Evolutionary conservation across 192 early-diverging fungal genomes (phyloP).

Genomic region (Jimgerdemannia flammicorona): DNA sequence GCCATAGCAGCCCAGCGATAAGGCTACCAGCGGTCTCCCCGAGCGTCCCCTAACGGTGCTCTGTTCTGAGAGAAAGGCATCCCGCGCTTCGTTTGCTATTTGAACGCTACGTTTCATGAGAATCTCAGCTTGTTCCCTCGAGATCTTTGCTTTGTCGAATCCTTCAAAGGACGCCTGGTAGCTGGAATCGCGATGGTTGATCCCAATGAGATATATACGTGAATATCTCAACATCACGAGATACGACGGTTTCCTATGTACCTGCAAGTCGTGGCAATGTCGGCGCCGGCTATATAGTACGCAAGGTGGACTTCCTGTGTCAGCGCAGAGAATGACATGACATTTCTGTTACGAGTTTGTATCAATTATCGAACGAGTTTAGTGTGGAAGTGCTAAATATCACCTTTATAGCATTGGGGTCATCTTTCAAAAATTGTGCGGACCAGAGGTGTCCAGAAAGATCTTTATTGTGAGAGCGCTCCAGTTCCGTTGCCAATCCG

Average conservation of each 20-base stretch:
- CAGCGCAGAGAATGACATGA: background rate
- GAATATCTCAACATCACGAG: background rate
- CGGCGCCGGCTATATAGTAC: conserved; percentile 50
- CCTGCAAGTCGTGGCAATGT: conserved; percentile 49
- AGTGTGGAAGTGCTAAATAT: background rate
- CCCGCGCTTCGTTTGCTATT: conserved; percentile 46
- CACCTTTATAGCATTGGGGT: conserved; percentile 37
- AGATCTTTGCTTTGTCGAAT: conserved; percentile 35
- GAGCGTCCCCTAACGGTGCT: conserved; percentile 12
- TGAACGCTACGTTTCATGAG: conserved; percentile 37
- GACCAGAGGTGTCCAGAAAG: conserved; percentile 39
- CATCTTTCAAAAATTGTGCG: conserved; percentile 28
- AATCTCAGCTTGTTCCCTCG: conserved; percentile 20
- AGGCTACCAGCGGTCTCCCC: conserved; percentile 39
- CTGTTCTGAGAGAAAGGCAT: background rate
- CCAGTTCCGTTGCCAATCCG: conserved; percentile 41
- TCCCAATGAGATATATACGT: background rate
- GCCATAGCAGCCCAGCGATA: conserved; percentile 62
- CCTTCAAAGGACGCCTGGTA: conserved; percentile 52
- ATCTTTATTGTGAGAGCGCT: conserved; percentile 27
- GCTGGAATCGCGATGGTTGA: conserved; percentile 12
- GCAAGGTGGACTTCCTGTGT: conserved; percentile 33
- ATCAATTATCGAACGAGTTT: background rate
- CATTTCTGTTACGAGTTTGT: background rate
- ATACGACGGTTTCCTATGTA: background rate